These are phyloP conservation scores for Fragaria iinumae DNA, from an alignment of 306 rosid species.

Conservation along the genomic window DNA sequence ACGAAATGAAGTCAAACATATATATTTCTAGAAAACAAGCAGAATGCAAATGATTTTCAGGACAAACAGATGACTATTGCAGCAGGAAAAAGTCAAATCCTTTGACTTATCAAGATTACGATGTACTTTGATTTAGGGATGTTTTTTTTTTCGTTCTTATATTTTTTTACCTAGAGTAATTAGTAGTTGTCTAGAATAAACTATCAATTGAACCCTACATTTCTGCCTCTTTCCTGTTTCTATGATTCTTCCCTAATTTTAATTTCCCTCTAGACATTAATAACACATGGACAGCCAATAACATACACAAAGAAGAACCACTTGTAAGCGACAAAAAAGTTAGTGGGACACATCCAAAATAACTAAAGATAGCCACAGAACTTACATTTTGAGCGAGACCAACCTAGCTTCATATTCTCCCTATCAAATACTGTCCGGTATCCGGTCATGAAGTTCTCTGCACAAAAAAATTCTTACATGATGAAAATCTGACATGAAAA, in stretches of 20 bases:
- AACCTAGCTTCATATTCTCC: conserved; percentile 68
- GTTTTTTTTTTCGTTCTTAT: not conserved
- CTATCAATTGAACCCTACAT: not conserved
- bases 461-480: conserved; percentile 18
- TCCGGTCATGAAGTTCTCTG: conserved; percentile 92
- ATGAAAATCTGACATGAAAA: not conserved
- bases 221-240: not conserved
- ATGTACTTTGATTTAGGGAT: not conserved
- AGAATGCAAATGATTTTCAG: not conserved
- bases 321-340: not conserved
- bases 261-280: not conserved
- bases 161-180: not conserved
- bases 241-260: not conserved
- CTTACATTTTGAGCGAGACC: conserved; percentile 91
- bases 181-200: not conserved
- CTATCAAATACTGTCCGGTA: conserved; percentile 85
- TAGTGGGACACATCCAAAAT: not conserved
- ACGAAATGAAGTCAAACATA: not conserved
- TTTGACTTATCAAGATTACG: not conserved
- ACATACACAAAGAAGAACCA: not conserved
- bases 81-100: not conserved
- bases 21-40: not conserved
- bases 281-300: not conserved
- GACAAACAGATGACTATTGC: not conserved
- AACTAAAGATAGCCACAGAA: conserved; percentile 24